Percentiles rank a stretch among this genome's conserved stretches.
phyloP scores from a whole-genome alignment of 73 alveolate species.

The Stentor coeruleus region DNA sequence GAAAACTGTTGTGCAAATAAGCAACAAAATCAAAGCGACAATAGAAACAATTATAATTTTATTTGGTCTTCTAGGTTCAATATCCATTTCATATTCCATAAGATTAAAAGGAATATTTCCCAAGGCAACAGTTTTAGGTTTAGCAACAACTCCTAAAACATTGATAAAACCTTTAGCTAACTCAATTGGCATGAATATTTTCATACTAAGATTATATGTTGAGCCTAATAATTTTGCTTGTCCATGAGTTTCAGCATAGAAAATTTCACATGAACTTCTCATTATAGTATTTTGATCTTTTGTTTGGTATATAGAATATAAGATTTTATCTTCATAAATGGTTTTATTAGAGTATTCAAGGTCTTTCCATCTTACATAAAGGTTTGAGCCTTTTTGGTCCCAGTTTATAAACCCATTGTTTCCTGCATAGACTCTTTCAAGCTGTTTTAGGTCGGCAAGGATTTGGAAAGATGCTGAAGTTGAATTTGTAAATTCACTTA shows the following conservation, averaged over 20 bases:
- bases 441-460: not conserved
- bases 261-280: not conserved
- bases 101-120: too few species aligned
- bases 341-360: not conserved
- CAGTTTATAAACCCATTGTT: not conserved
- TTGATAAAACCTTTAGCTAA: too few species aligned
- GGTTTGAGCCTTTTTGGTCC: not conserved
- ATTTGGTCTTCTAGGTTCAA: too few species aligned
- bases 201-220: too few species aligned
- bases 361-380: not conserved
- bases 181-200: too few species aligned
- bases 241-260: not conserved
- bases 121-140: too few species aligned
- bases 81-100: too few species aligned
- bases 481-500: not conserved
- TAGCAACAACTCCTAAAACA: too few species aligned
- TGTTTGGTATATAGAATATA: not conserved
- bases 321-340: not conserved
- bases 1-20: too few species aligned
- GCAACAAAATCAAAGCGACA: too few species aligned
- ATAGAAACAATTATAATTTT: too few species aligned
- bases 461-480: not conserved
- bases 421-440: not conserved
- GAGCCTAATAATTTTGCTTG: not conserved
- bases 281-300: too few species aligned